These are phyloP conservation scores for Plasmodium relictum DNA, from an alignment of 169 alveolate genomes.

Conservation along the genomic window DNA sequence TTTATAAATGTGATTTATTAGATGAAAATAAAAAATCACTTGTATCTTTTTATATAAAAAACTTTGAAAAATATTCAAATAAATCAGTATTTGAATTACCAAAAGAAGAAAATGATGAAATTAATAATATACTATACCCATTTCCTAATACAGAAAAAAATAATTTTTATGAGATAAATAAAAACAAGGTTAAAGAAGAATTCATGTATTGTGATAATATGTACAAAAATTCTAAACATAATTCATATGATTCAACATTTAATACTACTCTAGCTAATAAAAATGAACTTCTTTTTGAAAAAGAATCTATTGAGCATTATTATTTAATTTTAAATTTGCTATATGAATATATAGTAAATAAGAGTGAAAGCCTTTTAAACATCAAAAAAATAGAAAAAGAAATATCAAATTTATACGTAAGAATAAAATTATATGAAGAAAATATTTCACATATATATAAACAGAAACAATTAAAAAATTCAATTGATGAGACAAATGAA, in stretches of 20 bases:
- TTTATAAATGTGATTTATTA: not conserved
- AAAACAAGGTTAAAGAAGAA: too few species aligned
- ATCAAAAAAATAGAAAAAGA: conserved; percentile 19
- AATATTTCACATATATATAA: conserved; percentile 21
- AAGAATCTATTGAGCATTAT: conserved; percentile 23
- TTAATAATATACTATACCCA: too few species aligned
- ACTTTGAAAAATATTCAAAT: not conserved
- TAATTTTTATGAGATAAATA: too few species aligned
- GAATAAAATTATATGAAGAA: conserved; percentile 18
- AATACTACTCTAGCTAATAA: not conserved
- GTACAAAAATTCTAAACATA: too few species aligned
- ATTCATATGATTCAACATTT: too few species aligned
- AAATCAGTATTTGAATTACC: not conserved
- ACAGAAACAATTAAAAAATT: not conserved
- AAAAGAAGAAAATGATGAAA: not conserved
- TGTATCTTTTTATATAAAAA: not conserved
- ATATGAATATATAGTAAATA: not conserved
- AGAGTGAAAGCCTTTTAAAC: conserved; percentile 8
- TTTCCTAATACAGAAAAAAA: too few species aligned
- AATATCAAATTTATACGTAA: not conserved
- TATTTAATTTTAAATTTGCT: conserved; percentile 9
- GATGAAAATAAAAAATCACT: not conserved
- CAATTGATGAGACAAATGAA: not conserved
- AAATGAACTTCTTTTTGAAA: conserved; percentile 3
- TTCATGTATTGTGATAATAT: too few species aligned